These are phyloP conservation scores for Brassica rapa DNA, from an alignment of 345 rosid species.

Conservation along the genomic window DNA sequence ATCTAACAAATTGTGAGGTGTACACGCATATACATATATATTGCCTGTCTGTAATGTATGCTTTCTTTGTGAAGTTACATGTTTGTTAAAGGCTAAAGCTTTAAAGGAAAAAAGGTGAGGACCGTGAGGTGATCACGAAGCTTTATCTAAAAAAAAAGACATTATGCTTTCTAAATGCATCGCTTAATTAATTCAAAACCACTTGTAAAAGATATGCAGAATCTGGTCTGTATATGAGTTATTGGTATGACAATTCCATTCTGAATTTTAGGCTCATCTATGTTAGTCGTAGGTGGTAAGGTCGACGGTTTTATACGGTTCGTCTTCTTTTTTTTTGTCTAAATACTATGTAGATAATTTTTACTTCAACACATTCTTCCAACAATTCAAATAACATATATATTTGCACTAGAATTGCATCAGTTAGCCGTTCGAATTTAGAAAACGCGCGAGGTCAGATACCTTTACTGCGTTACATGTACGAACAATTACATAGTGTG, in stretches of 20 bases:
- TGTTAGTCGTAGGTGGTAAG: neutral
- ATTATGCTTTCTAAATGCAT: conserved; percentile 26
- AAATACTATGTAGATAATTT: neutral
- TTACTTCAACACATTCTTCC: neutral
- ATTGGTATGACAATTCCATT: neutral
- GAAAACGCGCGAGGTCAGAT: conserved; percentile 3
- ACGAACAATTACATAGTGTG: neutral
- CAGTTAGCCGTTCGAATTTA: neutral
- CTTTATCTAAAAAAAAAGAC: conserved; percentile 1
- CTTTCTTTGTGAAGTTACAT: neutral
- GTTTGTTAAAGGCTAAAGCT: conserved; percentile 26
- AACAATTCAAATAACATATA: conserved; percentile 12
- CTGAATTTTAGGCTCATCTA: conserved; percentile 3
- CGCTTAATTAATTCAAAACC: neutral
- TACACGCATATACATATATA: neutral
- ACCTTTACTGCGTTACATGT: neutral
- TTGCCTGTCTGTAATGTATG: neutral
- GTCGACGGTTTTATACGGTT: neutral
- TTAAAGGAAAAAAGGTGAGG: conserved; percentile 6
- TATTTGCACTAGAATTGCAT: neutral
- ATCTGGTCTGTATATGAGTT: neutral
- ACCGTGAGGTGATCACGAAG: conserved; percentile 14
- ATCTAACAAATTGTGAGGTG: conserved; percentile 7
- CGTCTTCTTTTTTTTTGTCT: neutral
- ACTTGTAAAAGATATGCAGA: conserved; percentile 6